Conservation (phyloP, 2,329 filamentous ascomycete genomes). For the Neoarthrinium moseri region DNA sequence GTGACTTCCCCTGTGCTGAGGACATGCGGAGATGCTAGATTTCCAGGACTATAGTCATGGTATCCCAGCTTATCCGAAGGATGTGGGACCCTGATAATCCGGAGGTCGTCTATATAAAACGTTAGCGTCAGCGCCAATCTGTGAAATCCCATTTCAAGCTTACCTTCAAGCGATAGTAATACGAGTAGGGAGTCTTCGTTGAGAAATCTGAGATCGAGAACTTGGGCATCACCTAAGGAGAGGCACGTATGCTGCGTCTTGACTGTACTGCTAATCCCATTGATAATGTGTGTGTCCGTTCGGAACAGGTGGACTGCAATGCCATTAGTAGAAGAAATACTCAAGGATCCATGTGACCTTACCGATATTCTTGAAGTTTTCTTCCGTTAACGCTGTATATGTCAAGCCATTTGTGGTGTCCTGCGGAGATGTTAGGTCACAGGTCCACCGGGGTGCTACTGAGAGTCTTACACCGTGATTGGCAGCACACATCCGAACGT, state of each 20-base stretch:
- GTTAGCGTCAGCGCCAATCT: not conserved
- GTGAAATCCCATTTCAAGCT: no score
- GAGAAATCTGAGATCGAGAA: conserved; percentile 67
- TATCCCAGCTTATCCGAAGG: conserved; percentile 35
- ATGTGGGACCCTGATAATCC: conserved; percentile 35
- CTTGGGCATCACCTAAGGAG: conserved; percentile 37
- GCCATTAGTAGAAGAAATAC: not conserved
- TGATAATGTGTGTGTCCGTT: conserved; percentile 49
- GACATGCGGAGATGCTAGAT: conserved; percentile 18
- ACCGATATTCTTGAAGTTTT: conserved; percentile 35
- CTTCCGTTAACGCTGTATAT: conserved; percentile 41
- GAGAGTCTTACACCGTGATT: conserved; percentile 31
- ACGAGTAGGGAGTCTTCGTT: conserved; percentile 61
- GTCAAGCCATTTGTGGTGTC: conserved; percentile 31
- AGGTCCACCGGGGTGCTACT: not conserved
- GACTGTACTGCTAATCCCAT: conserved; percentile 54
- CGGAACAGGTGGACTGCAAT: conserved; percentile 47
- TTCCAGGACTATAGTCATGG: conserved; percentile 27
- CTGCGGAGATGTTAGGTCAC: conserved; percentile 22
- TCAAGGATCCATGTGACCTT: no score
- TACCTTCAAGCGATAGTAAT: conserved; percentile 47
- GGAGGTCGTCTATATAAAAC: conserved; percentile 18
- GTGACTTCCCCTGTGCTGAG: conserved; percentile 28
- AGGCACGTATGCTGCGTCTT: conserved; percentile 38
- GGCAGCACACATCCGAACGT: conserved; percentile 54